A percentile compares a stretch with the other conserved stretches of the same genome.
These are phyloP conservation scores for Mrakia blollopis DNA, from an alignment of 768 basidiomycete genomes.

Conservation along the genomic window DNA sequence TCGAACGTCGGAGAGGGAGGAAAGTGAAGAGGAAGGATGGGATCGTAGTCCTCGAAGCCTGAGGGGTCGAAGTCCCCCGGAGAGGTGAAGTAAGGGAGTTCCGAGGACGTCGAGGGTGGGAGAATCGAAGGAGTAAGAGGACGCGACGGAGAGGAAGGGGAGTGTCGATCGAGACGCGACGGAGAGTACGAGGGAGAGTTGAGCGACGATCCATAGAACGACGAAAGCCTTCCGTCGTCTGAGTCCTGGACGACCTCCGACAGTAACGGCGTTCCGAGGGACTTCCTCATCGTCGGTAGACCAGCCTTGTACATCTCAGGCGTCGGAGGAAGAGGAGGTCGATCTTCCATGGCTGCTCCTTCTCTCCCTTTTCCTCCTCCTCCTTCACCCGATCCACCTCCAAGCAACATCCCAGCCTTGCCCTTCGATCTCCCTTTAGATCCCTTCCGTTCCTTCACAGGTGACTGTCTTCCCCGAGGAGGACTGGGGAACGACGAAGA, in stretches of 20 bases:
- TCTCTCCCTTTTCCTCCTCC: no score
- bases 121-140: neutral
- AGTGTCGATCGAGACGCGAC: no score
- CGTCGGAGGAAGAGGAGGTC: neutral
- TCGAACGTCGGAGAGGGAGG: neutral
- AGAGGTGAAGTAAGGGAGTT: neutral
- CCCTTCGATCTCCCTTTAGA: neutral
- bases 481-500: neutral
- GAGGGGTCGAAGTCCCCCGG: neutral
- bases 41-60: constrained; percentile 5
- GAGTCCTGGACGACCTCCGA: neutral
- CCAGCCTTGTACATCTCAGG: neutral
- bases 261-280: neutral
- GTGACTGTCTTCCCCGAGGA: neutral
- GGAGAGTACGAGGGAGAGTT: neutral
- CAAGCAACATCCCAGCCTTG: neutral
- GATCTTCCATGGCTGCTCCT: neutral
- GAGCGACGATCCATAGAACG: neutral
- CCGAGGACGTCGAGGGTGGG: neutral
- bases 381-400: neutral
- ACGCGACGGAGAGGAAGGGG: neutral
- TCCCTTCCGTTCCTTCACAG: neutral
- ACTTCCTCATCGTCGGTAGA: neutral
- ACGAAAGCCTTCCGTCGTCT: neutral
- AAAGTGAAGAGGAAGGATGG: neutral